Conservation (phyloP, 768 basidiomycete genomes). For the Floccularia luteovirens region DNA sequence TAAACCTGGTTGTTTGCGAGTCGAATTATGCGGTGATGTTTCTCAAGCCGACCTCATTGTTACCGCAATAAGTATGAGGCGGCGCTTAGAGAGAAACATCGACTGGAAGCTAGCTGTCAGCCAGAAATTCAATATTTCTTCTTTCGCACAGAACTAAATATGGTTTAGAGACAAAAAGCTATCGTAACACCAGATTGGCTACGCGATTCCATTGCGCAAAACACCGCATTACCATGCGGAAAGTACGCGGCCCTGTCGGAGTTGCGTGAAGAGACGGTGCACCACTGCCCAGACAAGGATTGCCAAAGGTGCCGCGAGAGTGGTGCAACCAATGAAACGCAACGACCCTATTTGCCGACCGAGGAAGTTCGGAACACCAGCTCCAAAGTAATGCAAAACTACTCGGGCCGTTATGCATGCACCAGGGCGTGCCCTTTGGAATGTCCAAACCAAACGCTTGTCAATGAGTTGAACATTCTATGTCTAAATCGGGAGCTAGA, state of each 20-base stretch:
- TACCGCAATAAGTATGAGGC: constrained; percentile 58
- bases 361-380: constrained; percentile 6
- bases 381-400: constrained; percentile 17
- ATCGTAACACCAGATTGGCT: constrained; percentile 74
- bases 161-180: constrained; percentile 49
- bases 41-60: constrained; percentile 58
- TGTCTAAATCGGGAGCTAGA: constrained; percentile 55
- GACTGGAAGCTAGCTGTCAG: constrained; percentile 59
- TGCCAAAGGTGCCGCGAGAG: neutral
- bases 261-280: constrained; percentile 37
- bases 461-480: constrained; percentile 50
- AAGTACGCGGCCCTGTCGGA: constrained; percentile 50
- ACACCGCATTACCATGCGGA: constrained; percentile 38
- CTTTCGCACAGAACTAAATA: constrained; percentile 3
- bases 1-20: neutral
- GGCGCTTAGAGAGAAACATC: constrained; percentile 65
- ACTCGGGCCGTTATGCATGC: constrained; percentile 46
- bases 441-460: constrained; percentile 63
- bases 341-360: no score
- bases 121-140: constrained; percentile 1
- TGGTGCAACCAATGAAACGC: neutral
- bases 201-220: constrained; percentile 40
- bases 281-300: constrained; percentile 32
- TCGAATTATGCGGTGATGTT: constrained; percentile 29
- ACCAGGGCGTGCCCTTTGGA: constrained; percentile 56